Conservation (phyloP, 495 filamentous ascomycete genomes). For the Talaromyces thailandensis region DNA sequence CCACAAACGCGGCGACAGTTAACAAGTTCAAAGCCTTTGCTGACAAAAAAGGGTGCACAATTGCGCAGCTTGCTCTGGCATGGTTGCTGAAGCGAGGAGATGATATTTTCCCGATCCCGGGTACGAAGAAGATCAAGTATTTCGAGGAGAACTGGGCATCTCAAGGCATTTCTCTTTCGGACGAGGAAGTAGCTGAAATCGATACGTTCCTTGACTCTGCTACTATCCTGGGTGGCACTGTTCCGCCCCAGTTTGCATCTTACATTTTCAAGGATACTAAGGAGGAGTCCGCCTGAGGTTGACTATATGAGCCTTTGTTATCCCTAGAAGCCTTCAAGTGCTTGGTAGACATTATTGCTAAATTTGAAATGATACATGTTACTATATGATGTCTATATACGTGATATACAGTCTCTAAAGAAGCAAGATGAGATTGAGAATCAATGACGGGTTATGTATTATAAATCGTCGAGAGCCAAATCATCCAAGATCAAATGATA, state of each 20-base stretch:
- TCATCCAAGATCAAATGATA: background rate
- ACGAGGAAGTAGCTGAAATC: slow-evolving; percentile 41
- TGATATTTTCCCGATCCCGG: slow-evolving; percentile 49
- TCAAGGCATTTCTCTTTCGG: slow-evolving; percentile 32
- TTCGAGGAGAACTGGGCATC: slow-evolving; percentile 50
- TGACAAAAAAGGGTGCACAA: slow-evolving; percentile 33
- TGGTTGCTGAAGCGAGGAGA: slow-evolving; percentile 45
- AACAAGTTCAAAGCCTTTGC: slow-evolving; percentile 32
- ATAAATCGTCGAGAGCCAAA: background rate
- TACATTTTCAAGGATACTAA: background rate
- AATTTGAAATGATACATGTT: background rate
- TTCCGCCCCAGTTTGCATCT: background rate
- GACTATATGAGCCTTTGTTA: background rate
- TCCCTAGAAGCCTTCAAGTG: background rate
- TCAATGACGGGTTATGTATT: background rate
- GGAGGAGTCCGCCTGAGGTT: background rate
- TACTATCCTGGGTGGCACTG: background rate
- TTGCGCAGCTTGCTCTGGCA: slow-evolving; percentile 37
- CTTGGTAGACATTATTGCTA: background rate
- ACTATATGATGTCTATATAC: background rate
- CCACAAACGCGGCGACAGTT: slow-evolving; percentile 35
- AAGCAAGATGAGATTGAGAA: background rate
- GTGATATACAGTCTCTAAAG: background rate
- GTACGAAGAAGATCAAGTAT: slow-evolving; percentile 45
- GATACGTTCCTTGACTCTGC: background rate